Conservation (phyloP, 164 flowering plant genomes). For the Berberis vulgaris region DNA sequence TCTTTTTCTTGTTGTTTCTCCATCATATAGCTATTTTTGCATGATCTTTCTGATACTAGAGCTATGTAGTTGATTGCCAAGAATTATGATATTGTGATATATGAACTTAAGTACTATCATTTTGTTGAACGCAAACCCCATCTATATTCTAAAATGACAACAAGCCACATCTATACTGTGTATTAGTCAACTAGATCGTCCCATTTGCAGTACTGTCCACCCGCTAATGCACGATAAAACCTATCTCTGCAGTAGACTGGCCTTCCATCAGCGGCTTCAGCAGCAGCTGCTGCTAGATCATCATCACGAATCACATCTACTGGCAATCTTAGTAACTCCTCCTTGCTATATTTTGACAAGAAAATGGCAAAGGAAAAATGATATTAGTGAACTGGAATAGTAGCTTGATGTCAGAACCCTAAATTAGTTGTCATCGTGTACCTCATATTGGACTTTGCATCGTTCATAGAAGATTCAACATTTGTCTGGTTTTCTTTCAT, state of each 20-base stretch:
- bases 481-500: constrained; percentile 24
- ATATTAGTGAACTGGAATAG: background rate
- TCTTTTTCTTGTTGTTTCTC: too few species aligned
- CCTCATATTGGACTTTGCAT: constrained; percentile 48
- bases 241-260: constrained; percentile 97
- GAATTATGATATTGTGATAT: too few species aligned
- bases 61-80: too few species aligned
- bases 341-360: constrained; percentile 35
- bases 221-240: constrained; percentile 88
- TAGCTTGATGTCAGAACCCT: background rate
- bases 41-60: too few species aligned
- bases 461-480: constrained; percentile 28
- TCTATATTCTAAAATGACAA: constrained; percentile 2
- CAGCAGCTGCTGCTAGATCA: constrained; percentile 91
- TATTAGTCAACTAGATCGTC: constrained; percentile 66
- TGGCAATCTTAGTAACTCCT: constrained; percentile 70
- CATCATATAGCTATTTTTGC: too few species aligned
- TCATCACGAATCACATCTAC: constrained; percentile 67
- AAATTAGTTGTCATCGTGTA: constrained; percentile 9
- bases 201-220: constrained; percentile 99
- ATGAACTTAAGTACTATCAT: too few species aligned
- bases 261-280: constrained; percentile 95
- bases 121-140: background rate
- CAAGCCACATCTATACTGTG: constrained; percentile 4
- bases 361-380: background rate